Evolutionary conservation across 139 green algal species (phyloP).

Genomic region (Tetraselmis striata): DNA sequence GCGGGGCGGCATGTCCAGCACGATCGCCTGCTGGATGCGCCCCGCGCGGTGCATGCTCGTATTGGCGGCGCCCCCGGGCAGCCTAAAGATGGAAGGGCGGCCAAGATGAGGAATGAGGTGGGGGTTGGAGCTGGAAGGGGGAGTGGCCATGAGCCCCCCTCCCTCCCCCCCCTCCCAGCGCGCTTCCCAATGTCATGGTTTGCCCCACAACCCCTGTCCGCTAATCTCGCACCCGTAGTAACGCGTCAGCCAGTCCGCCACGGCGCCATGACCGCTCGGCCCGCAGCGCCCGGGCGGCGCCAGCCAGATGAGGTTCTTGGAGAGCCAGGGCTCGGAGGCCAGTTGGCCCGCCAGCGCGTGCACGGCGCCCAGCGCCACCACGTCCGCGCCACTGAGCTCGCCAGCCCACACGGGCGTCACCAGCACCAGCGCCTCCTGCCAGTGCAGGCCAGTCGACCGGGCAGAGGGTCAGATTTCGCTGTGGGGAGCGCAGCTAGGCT

Average conservation of each 20-base stretch:
- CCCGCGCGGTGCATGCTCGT: background rate
- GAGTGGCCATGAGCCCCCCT: too few relatives aligned
- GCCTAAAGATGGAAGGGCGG: background rate
- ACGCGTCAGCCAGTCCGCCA: background rate
- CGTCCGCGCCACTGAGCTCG: background rate
- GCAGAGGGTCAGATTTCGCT: background rate
- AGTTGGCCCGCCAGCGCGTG: constrained; percentile 33
- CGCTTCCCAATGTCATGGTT: too few relatives aligned
- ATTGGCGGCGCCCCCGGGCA: background rate
- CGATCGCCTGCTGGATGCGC: background rate
- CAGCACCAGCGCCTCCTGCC: constrained; percentile 41
- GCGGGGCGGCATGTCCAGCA: background rate
- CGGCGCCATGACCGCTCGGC: background rate
- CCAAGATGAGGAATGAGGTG: too few relatives aligned
- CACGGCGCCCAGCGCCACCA: constrained; percentile 25
- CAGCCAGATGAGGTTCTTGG: constrained; percentile 66
- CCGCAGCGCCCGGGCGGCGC: constrained; percentile 46
- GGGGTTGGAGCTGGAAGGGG: too few relatives aligned
- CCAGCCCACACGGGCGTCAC: constrained; percentile 35
- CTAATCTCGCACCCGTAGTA: background rate
- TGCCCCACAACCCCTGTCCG: background rate
- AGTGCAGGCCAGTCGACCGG: background rate
- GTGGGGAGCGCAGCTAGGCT: background rate
- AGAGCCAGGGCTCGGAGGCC: constrained; percentile 43
- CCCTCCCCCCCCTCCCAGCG: too few relatives aligned